A percentile compares a stretch with the other conserved stretches of the same genome.
phyloP scores from a whole-genome alignment of 2,329 filamentous ascomycete species.

The Ploettnerulaceae sp. region DNA sequence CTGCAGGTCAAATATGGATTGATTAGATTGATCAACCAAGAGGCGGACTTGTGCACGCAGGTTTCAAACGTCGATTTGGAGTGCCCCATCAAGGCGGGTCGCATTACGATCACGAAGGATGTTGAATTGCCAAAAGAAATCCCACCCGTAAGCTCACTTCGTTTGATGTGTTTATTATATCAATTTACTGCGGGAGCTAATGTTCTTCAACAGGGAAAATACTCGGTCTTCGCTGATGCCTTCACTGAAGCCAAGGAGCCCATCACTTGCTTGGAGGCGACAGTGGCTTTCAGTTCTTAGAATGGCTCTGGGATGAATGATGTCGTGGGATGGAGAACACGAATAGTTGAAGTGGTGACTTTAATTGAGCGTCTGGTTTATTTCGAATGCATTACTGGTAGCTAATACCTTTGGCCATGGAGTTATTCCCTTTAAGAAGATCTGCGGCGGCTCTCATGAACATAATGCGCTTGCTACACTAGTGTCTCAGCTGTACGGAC shows the following conservation, averaged over 20 bases:
- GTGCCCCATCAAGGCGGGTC: conserved; percentile 81
- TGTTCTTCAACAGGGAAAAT: conserved; percentile 65
- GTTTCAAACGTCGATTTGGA: conserved; percentile 80
- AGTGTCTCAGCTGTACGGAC: too few species aligned
- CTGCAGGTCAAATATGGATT: conserved; percentile 90
- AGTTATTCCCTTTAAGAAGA: conserved; percentile 19
- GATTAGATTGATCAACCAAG: conserved; percentile 79
- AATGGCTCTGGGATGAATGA: neutral
- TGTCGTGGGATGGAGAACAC: neutral
- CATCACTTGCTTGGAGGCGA: conserved; percentile 83
- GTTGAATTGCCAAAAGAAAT: conserved; percentile 84
- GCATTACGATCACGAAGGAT: conserved; percentile 68
- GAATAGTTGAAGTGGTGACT: neutral
- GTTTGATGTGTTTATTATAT: neutral
- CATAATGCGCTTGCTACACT: neutral
- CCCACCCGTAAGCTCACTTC: conserved; percentile 61
- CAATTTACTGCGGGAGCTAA: conserved; percentile 3
- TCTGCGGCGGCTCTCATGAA: conserved; percentile 7
- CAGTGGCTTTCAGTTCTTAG: conserved; percentile 51
- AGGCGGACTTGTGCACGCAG: conserved; percentile 83
- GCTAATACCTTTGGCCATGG: conserved; percentile 23
- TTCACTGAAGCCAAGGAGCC: conserved; percentile 65
- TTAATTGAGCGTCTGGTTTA: conserved; percentile 12
- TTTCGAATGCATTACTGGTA: conserved; percentile 19
- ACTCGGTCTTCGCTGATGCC: conserved; percentile 84